Evolutionary conservation across 106 monocot genomes (phyloP).

Genomic region (Narthecium ossifragum): DNA sequence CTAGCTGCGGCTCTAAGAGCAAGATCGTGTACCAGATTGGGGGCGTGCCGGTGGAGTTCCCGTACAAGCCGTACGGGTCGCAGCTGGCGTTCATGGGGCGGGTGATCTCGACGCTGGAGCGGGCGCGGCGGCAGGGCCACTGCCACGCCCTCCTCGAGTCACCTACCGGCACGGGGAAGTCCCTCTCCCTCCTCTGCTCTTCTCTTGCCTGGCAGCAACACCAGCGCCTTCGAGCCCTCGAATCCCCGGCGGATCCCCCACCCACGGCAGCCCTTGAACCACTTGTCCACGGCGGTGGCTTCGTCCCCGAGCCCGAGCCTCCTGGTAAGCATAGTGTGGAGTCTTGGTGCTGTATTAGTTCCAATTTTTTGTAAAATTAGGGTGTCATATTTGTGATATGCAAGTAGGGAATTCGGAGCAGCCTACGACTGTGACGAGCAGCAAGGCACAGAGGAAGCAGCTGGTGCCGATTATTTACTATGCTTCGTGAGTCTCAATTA

Average conservation of each 20-base stretch:
- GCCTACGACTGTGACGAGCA: conserved; percentile 1
- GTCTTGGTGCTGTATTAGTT: no score
- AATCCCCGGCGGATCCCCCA: not conserved
- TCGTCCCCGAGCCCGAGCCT: conserved; percentile 51
- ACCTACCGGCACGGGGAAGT: conserved; percentile 97
- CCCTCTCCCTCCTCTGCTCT: conserved; percentile 96
- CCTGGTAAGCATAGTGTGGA: no score
- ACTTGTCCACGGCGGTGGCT: conserved; percentile 76
- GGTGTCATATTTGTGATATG: not conserved
- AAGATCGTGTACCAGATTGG: conserved; percentile 89
- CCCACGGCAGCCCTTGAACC: conserved; percentile 30
- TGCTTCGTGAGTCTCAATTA: conserved; percentile 61
- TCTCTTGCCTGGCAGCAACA: conserved; percentile 84
- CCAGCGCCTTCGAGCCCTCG: conserved; percentile 10
- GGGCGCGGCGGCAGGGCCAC: conserved; percentile 63
- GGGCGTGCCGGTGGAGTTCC: conserved; percentile 91
- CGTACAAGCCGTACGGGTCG: conserved; percentile 90
- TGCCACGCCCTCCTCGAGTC: conserved; percentile 96
- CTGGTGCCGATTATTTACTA: conserved; percentile 65
- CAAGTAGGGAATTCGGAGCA: conserved; percentile 25
- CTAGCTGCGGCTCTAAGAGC: conserved; percentile 14
- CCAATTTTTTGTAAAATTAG: no score
- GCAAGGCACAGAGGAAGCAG: conserved; percentile 40
- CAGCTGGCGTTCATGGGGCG: conserved; percentile 98
- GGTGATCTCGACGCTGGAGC: conserved; percentile 82